Conservation (phyloP, 75 land plant genomes). For the Pseudotsuga menziesii region DNA sequence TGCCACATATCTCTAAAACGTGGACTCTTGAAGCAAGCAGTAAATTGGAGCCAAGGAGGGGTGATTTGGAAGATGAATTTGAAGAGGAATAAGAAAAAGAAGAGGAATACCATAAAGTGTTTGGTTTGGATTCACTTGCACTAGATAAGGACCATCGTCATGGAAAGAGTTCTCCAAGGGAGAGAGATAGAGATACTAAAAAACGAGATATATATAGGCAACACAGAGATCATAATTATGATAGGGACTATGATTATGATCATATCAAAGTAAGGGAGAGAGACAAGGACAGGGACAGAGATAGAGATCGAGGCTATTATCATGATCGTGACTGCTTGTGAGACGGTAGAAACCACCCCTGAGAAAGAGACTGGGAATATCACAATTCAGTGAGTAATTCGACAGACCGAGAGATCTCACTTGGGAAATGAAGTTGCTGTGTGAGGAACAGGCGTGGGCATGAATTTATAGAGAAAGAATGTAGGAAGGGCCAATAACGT, state of each 20-base stretch:
- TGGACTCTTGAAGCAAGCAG: too few relatives aligned
- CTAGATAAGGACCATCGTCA: too few relatives aligned
- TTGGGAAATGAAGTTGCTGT: too few relatives aligned
- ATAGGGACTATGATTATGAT: conserved; percentile 45
- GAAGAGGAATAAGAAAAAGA: too few relatives aligned
- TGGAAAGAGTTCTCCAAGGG: conserved; percentile 67
- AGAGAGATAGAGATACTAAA: conserved; percentile 65
- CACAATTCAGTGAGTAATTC: background rate
- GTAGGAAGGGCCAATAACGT: too few relatives aligned
- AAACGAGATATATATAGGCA: conserved; percentile 43
- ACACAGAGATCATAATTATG: conserved; percentile 23
- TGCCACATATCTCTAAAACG: conserved; percentile 91
- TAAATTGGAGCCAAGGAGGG: too few relatives aligned
- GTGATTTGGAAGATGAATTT: too few relatives aligned
- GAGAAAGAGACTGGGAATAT: conserved; percentile 49
- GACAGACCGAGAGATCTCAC: too few relatives aligned
- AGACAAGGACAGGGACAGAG: conserved; percentile 40
- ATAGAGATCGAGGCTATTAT: conserved; percentile 34
- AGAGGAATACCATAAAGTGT: too few relatives aligned
- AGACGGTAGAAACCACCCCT: conserved; percentile 17
- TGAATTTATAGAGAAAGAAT: too few relatives aligned
- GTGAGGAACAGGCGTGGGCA: too few relatives aligned
- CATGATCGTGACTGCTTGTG: conserved; percentile 23
- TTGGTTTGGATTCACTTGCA: too few relatives aligned
- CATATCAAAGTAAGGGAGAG: conserved; percentile 23